Base-by-base conservation (phyloP, 2,329 filamentous ascomycete species). In the Nannizzia gypsea region DNA sequence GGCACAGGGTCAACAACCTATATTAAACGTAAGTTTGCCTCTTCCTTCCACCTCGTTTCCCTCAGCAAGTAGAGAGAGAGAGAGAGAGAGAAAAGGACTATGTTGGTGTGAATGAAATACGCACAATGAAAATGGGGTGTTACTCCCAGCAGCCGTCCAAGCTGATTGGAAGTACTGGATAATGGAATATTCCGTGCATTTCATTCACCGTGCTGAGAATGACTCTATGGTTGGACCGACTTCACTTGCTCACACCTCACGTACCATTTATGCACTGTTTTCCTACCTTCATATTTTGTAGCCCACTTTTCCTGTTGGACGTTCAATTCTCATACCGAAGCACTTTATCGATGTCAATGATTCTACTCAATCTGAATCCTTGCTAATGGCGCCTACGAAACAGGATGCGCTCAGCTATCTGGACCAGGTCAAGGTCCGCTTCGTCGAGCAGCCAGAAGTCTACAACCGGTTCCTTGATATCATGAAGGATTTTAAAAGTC, bases 401-500 rank as follows among this genome's bases (percentile, higher is more conserved):
- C 68, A 84, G 81, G 86, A 89, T 74, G 93, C 93, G 34, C 81
- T 99, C 50, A 96, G 90, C 68, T 99, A 99, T 70, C 83, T 99
- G 24, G 93, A 99, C 70, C 93, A 97, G 73, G 93, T 99, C 64
- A 99, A 99, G 74, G 91, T 97, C 28, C 91, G 96, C 69, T 99
- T 99, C 67, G 88, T 90, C 62, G 92, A 97, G 64, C 90, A 96
- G 66, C 91, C 93, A 3, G 92, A 97, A 72, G 93, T 99, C 0
- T 99, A 99, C 69, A 97, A 97, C 69, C 82, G 89, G 40, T 97
- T 99, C 67, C 77, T 99, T 52, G 93, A 99, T 67, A 99, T 99
- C 56, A 99, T 99, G 93, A 99, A 99, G 70, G 93, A 99, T 67
- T 99, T 99, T 73, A 99, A 99, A 76, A 96, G 90, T 68, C 92